Base-by-base conservation (phyloP, 345 rosid species). In the Dipteronia sinensis region DNA sequence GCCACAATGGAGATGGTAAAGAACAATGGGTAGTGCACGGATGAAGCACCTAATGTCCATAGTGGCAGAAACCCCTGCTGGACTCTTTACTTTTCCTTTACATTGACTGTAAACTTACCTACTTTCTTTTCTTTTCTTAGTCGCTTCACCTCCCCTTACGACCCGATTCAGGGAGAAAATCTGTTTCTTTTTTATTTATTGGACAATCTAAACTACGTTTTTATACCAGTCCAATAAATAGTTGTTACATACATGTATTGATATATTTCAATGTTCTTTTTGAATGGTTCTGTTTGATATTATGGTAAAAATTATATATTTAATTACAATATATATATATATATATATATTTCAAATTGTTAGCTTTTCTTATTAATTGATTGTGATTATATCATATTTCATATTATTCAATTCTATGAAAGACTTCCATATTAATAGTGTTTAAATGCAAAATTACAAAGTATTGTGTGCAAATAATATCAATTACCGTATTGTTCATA, bases 31-130 rank as follows among this genome's bases (percentile, higher is more conserved):
- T 20, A 20, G 64, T 59, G 27, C 25, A 59, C 12, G 7, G 25
- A 16, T 19, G 25, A 59, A 19, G 25, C 12, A 22, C 64, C 12
- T 19, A 59, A 59, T n/a, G 64, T 59, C 23, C 25, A 59, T 59
- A 25, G 64, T 59, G 25, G 27, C 64, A 59, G 27, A 59, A 19
- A 59, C 64, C 25, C 64, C 11, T 59, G 20, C 12, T 7, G 10
- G 64, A 19, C 27, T 59, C 58, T 59, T 58, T 58, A 58, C 63
- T 58, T 58, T 19, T 58, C 63, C 64, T 59, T 20, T 59, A 59
- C 64, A 19, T 58, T 6, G 63, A 20, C 23, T 59, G 20, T 0
- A 59, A 59, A 20, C 49, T 46, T 46, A 46, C 49, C 13, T 46
- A 46, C 49, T 46, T 59, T 59, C 64, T 59, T 58, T 56, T 56